Conservation (phyloP, 2,329 filamentous ascomycete species). For the Tricladium varicosporioides region DNA sequence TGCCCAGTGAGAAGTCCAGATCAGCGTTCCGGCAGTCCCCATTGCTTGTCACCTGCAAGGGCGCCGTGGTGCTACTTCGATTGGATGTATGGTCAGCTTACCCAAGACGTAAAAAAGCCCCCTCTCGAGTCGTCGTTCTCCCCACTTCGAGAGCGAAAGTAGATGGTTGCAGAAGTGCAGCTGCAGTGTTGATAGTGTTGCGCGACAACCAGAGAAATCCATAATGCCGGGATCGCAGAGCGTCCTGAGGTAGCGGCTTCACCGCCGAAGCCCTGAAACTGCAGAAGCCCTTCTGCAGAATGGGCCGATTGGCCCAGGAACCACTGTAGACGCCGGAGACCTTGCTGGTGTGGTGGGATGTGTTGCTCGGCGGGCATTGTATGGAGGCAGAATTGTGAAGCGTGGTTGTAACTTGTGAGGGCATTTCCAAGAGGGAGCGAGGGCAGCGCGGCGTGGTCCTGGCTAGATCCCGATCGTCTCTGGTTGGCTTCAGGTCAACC, state of each 20-base stretch:
- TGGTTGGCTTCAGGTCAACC: too few species aligned
- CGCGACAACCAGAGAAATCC: not conserved
- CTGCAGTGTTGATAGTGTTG: not conserved
- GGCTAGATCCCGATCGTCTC: too few species aligned
- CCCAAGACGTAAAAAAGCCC: not conserved
- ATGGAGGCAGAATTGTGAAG: too few species aligned
- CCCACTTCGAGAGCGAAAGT: not conserved
- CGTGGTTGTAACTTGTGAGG: too few species aligned
- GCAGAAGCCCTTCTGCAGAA: not conserved
- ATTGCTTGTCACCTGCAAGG: not conserved
- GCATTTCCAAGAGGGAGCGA: too few species aligned
- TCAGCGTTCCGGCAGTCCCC: not conserved
- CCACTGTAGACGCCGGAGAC: not conserved
- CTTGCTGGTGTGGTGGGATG: not conserved
- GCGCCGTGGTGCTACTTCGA: not conserved
- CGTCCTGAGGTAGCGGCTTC: not conserved
- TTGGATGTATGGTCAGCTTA: not conserved
- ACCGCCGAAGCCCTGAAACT: not conserved
- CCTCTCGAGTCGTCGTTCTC: not conserved
- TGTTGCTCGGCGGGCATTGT: not conserved
- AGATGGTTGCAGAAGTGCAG: not conserved
- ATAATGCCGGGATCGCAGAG: not conserved
- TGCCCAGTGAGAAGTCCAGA: not conserved
- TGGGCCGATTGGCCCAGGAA: not conserved
- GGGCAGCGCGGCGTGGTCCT: too few species aligned